phyloP scores from a whole-genome alignment of 352 stramenopile genomes.

The Thraustochytrium sp. region DNA sequence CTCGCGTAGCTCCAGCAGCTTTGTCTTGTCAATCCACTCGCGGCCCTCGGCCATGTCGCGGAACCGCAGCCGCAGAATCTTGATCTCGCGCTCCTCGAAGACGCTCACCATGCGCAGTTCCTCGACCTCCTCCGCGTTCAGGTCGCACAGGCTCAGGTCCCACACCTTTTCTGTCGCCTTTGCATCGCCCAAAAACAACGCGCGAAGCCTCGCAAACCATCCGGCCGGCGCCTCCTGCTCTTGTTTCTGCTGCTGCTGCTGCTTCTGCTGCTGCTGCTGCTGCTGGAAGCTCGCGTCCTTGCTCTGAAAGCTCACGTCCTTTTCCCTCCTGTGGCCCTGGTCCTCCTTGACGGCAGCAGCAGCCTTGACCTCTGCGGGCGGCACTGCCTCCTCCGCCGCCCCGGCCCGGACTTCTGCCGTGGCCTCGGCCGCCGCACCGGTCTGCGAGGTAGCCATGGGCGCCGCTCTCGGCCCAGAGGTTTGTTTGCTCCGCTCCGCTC shows the following conservation, averaged over 20 bases:
- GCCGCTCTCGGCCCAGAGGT: no score
- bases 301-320: no score
- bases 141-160: background rate
- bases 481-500: no score
- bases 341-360: no score
- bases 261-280: no score
- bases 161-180: background rate
- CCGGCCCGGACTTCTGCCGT: background rate
- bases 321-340: no score
- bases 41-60: background rate
- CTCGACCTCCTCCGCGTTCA: conserved; percentile 12
- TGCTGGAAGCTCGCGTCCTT: no score
- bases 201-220: no score
- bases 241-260: no score
- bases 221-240: no score
- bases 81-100: background rate
- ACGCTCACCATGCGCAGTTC: conserved; percentile 35
- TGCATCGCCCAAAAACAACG: background rate
- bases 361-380: background rate
- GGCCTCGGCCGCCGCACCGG: background rate
- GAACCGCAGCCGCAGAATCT: conserved; percentile 2
- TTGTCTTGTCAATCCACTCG: conserved; percentile 13
- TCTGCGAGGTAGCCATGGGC: background rate
- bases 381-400: background rate
- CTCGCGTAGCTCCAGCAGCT: background rate